Percentiles rank a stretch among this genome's conserved stretches.
These are phyloP conservation scores for Xylariaceae sp. DNA, from an alignment of 2,329 filamentous ascomycete species.

Conservation along the genomic window DNA sequence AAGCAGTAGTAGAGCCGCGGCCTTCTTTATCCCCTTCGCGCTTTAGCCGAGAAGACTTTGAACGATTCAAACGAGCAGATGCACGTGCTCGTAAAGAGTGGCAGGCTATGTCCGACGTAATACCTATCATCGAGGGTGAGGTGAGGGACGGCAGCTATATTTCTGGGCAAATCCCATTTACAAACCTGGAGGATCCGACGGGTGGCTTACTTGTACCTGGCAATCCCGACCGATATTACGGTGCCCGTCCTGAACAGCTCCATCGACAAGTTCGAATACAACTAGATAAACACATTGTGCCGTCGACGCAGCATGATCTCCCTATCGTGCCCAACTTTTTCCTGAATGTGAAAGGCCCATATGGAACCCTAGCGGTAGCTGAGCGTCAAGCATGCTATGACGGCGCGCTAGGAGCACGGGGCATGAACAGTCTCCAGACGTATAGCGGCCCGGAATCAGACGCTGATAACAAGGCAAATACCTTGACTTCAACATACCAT, in stretches of 20 bases:
- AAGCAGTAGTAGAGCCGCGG: neutral
- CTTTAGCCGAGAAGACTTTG: conserved; percentile 30
- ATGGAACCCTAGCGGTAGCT: conserved; percentile 37
- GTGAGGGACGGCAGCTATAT: neutral
- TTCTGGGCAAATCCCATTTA: conserved; percentile 6
- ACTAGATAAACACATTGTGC: too few species aligned
- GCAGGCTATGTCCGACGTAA: neutral
- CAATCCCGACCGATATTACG: conserved; percentile 15
- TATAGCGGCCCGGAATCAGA: too few species aligned
- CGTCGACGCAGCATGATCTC: too few species aligned
- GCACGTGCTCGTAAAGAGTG: neutral
- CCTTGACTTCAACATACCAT: too few species aligned
- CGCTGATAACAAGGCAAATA: too few species aligned
- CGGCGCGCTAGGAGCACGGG: conserved; percentile 42
- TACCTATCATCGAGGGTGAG: conserved; percentile 7
- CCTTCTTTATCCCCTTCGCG: conserved; percentile 28
- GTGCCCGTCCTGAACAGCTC: conserved; percentile 8
- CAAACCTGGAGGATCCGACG: conserved; percentile 6
- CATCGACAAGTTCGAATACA: neutral
- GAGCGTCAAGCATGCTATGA: conserved; percentile 42
- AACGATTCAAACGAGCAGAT: conserved; percentile 24
- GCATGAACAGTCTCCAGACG: too few species aligned
- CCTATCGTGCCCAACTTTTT: too few species aligned
- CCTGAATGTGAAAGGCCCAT: conserved; percentile 29
- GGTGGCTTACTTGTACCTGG: conserved; percentile 14